Conservation (phyloP, 805 yeast species). For the Metschnikowia gelsemii region DNA sequence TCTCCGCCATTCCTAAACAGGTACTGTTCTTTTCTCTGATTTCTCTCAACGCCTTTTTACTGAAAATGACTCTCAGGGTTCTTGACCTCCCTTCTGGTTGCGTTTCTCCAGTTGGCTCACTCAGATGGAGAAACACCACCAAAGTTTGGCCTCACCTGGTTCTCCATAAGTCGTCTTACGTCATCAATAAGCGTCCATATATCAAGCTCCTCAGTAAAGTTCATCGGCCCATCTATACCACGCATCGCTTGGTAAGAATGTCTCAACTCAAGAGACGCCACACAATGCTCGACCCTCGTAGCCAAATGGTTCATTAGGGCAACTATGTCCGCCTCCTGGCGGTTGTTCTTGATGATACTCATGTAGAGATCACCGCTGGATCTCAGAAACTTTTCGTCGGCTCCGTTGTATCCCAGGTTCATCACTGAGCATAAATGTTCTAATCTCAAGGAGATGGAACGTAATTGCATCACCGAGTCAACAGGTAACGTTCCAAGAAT, state of each 20-base stretch:
- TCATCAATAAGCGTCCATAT: slow-evolving; percentile 29
- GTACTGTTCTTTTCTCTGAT: too few relatives aligned
- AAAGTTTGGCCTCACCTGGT: neutral
- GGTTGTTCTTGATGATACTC: slow-evolving; percentile 21
- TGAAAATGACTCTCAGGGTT: too few relatives aligned
- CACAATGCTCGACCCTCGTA: slow-evolving; percentile 65
- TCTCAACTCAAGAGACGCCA: slow-evolving; percentile 35
- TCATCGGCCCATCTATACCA: slow-evolving; percentile 27
- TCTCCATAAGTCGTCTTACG: slow-evolving; percentile 17
- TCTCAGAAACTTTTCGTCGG: slow-evolving; percentile 28
- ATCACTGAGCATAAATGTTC: slow-evolving; percentile 57
- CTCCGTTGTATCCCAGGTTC: slow-evolving; percentile 39
- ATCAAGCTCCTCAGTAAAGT: slow-evolving; percentile 21
- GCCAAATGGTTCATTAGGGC: slow-evolving; percentile 62
- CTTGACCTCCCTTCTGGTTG: too few relatives aligned
- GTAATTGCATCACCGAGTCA: slow-evolving; percentile 49
- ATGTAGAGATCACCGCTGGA: slow-evolving; percentile 27
- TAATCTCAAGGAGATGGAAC: slow-evolving; percentile 54
- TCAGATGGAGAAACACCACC: neutral
- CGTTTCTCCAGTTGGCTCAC: neutral
- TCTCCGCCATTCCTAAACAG: too few relatives aligned
- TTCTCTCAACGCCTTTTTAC: too few relatives aligned
- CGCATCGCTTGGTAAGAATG: slow-evolving; percentile 23
- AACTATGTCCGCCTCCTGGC: slow-evolving; percentile 45
- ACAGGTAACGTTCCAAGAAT: slow-evolving; percentile 41